Percentiles rank a stretch among this genome's conserved stretches.
These are phyloP conservation scores for Kodamaea kakaduensis DNA, from an alignment of 805 yeast genomes.

Conservation along the genomic window DNA sequence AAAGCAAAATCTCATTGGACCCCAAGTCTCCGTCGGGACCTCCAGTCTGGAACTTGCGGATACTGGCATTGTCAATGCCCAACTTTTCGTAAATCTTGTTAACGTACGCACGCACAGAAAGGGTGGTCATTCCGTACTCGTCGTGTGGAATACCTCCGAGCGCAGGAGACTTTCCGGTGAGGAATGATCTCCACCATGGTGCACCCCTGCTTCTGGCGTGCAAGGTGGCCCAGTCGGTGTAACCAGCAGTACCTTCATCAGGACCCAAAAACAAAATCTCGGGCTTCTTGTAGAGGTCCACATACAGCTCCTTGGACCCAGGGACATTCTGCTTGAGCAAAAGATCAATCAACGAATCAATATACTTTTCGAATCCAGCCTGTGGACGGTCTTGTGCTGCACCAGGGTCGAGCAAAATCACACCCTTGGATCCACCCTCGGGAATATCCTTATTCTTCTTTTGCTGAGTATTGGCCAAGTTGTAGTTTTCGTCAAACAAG, in stretches of 20 bases:
- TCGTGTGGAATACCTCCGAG: conserved; percentile 99
- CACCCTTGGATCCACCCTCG: conserved; percentile 99
- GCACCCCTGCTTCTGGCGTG: conserved; percentile 93
- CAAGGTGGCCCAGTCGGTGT: conserved; percentile 95
- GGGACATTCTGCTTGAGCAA: conserved; percentile 67
- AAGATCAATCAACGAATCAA: conserved; percentile 85
- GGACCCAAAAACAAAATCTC: conserved; percentile 97
- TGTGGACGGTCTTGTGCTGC: conserved; percentile 73
- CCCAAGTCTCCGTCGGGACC: conserved; percentile 99
- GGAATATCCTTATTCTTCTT: conserved; percentile 97
- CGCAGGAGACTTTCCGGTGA: conserved; percentile 89
- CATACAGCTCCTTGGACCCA: conserved; percentile 76
- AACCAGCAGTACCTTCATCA: conserved; percentile 97
- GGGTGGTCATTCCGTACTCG: conserved; percentile 95
- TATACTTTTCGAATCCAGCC: conserved; percentile 86
- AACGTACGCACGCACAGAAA: conserved; percentile 89
- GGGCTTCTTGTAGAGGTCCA: conserved; percentile 76
- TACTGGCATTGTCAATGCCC: conserved; percentile 50
- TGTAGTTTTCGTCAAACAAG: conserved; percentile 93
- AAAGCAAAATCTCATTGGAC: conserved; percentile 86
- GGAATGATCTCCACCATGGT: conserved; percentile 97
- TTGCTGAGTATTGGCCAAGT: conserved; percentile 93
- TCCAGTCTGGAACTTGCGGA: conserved; percentile 91
- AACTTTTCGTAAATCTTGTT: conserved; percentile 81
- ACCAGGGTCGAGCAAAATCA: conserved; percentile 77